phyloP scores from a whole-genome alignment of 345 rosid genomes.

The Theobroma cacao region DNA sequence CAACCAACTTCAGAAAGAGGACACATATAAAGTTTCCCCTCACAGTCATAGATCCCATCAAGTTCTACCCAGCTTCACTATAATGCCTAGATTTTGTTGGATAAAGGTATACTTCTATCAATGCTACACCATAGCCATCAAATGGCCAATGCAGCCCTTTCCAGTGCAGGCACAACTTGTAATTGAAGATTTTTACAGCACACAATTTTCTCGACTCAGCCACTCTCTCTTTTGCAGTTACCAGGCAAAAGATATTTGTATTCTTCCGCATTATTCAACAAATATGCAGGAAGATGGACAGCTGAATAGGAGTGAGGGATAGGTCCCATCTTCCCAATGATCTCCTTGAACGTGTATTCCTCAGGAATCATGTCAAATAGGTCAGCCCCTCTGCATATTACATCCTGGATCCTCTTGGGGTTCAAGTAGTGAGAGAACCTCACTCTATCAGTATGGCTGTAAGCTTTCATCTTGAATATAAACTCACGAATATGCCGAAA shows the following conservation, averaged over 20 bases:
- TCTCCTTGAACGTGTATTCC: constrained; percentile 86
- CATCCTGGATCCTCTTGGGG: constrained; percentile 73
- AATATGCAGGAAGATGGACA: constrained; percentile 69
- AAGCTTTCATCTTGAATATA: constrained; percentile 94
- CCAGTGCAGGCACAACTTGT: constrained; percentile 18
- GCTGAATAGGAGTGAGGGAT: constrained; percentile 75
- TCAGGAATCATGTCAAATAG: constrained; percentile 93
- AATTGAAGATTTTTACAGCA: constrained; percentile 19
- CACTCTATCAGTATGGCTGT: constrained; percentile 86
- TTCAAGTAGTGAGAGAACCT: constrained; percentile 83
- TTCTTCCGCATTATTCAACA: constrained; percentile 66
- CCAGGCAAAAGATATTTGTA: constrained; percentile 85
- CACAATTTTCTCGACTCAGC: constrained; percentile 33
- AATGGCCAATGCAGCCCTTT: constrained; percentile 13
- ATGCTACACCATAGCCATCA: constrained; percentile 16
- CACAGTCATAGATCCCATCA: constrained; percentile 10
- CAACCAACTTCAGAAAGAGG: constrained; percentile 2
- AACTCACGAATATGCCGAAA: constrained; percentile 74
- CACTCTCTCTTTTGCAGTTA: constrained; percentile 74
- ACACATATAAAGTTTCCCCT: constrained; percentile 23
- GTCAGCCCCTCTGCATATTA: constrained; percentile 78
- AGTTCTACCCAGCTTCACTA: background rate
- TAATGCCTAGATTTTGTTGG: constrained; percentile 9
- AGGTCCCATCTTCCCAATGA: constrained; percentile 86
- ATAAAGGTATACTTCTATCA: constrained; percentile 17